Conservation (phyloP, 352 stramenopile species). For the Globisporangium iwayamae region DNA sequence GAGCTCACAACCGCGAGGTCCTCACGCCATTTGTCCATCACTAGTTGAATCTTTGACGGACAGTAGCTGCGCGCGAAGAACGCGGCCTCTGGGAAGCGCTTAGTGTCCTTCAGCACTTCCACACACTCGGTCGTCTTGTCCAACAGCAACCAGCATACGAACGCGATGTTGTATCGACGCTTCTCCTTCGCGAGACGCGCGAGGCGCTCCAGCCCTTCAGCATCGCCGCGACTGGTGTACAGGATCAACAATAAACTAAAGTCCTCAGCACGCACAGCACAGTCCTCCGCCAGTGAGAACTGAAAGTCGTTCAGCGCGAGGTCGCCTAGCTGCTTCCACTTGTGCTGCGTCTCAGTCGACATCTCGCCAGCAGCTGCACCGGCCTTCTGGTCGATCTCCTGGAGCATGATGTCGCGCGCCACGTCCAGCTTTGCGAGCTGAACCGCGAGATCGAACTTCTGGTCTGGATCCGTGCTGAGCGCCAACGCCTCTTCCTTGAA, state of each 20-base stretch:
- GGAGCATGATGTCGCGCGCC: constrained; percentile 92
- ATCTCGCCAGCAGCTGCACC: constrained; percentile 61
- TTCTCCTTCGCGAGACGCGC: constrained; percentile 85
- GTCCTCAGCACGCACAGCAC: constrained; percentile 93
- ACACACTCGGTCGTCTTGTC: constrained; percentile 95
- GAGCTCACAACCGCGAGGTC: constrained; percentile 85
- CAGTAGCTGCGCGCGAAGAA: constrained; percentile 99
- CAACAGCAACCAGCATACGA: constrained; percentile 95
- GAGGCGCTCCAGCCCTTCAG: constrained; percentile 88
- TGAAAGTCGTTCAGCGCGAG: constrained; percentile 92
- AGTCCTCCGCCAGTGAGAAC: constrained; percentile 93
- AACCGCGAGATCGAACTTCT: constrained; percentile 98
- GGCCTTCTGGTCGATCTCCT: constrained; percentile 73
- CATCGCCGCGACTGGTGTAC: constrained; percentile 95
- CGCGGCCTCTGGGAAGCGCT: constrained; percentile 95
- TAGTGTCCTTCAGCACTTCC: constrained; percentile 93
- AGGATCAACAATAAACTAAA: constrained; percentile 96
- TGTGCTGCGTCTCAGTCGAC: constrained; percentile 94
- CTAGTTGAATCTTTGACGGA: constrained; percentile 92
- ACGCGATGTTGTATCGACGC: constrained; percentile 94
- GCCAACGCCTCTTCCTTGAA: constrained; percentile 97
- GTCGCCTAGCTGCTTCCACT: constrained; percentile 97
- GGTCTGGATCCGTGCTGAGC: constrained; percentile 93
- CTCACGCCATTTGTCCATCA: constrained; percentile 96
- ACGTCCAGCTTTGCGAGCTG: constrained; percentile 96